Evolutionary conservation across 768 basidiomycete species (phyloP).

Genomic region (Piloderma croceum): DNA sequence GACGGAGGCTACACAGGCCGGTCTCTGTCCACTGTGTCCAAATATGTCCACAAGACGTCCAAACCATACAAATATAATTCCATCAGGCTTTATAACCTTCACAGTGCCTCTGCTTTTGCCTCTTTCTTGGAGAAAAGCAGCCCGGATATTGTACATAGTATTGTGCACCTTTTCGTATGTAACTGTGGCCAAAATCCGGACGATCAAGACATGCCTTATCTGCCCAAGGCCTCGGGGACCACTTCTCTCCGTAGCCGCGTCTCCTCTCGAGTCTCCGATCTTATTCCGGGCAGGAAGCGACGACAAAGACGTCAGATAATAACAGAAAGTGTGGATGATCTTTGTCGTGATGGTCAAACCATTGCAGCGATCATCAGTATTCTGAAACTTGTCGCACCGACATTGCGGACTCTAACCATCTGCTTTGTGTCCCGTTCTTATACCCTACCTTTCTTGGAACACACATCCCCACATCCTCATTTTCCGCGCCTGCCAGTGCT

Average conservation of each 20-base stretch:
- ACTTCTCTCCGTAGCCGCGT: too few species aligned
- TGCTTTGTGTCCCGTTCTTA: too few species aligned
- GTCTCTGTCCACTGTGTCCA: slow-evolving; percentile 32
- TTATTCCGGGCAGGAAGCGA: too few species aligned
- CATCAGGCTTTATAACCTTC: slow-evolving; percentile 21
- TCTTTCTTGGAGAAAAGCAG: slow-evolving; percentile 17
- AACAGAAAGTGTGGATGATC: too few species aligned
- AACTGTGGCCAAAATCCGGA: slow-evolving; percentile 13
- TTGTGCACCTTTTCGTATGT: slow-evolving; percentile 26
- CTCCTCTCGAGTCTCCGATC: too few species aligned
- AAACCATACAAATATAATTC: slow-evolving; percentile 23
- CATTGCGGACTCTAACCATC: slow-evolving; percentile 21
- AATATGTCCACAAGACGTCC: slow-evolving; percentile 22
- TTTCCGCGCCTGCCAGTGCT: too few species aligned
- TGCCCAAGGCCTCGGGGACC: too few species aligned
- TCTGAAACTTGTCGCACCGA: slow-evolving; percentile 17
- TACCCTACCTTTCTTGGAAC: too few species aligned
- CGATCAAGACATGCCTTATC: too few species aligned
- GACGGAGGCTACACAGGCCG: slow-evolving; percentile 33
- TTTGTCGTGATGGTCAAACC: too few species aligned
- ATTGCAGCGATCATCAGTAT: slow-evolving; percentile 7
- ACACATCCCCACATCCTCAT: too few species aligned
- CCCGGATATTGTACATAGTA: slow-evolving; percentile 16
- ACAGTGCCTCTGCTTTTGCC: slow-evolving; percentile 21
- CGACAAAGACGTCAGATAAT: too few species aligned